These are phyloP conservation scores for Tuber borchii DNA, from an alignment of 495 filamentous ascomycete genomes.

Conservation along the genomic window DNA sequence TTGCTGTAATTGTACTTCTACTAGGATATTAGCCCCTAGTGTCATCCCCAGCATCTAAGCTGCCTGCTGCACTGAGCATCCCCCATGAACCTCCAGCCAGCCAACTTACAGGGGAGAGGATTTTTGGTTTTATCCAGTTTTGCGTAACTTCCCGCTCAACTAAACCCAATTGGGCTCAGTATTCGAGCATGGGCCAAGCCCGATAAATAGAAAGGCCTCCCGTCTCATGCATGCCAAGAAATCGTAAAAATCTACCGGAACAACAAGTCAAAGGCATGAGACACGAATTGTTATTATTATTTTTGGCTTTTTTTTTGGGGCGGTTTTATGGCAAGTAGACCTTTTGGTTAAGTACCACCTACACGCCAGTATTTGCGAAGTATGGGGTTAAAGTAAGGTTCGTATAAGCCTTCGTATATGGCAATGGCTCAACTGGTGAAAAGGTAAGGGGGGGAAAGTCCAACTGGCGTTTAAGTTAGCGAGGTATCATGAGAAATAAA, in stretches of 20 bases:
- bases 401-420: neutral
- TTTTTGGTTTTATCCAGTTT: neutral
- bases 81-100: neutral
- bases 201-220: conserved; percentile 1
- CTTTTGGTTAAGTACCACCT: neutral
- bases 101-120: neutral
- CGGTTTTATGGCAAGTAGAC: neutral
- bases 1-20: neutral
- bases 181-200: neutral
- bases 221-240: conserved; percentile 1
- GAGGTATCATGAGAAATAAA: neutral
- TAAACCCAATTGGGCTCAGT: neutral
- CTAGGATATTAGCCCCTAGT: neutral
- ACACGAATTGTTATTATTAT: neutral
- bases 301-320: neutral
- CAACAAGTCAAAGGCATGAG: neutral
- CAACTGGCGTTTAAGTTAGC: neutral
- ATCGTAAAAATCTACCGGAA: neutral
- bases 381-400: neutral
- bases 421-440: neutral
- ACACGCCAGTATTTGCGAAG: neutral
- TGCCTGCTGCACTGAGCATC: neutral
- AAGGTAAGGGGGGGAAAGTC: neutral
- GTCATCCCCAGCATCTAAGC: neutral
- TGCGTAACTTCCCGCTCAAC: conserved; percentile 1